phyloP scores from a whole-genome alignment of 148 eudicot species.

The Fallopia convolvulus region DNA sequence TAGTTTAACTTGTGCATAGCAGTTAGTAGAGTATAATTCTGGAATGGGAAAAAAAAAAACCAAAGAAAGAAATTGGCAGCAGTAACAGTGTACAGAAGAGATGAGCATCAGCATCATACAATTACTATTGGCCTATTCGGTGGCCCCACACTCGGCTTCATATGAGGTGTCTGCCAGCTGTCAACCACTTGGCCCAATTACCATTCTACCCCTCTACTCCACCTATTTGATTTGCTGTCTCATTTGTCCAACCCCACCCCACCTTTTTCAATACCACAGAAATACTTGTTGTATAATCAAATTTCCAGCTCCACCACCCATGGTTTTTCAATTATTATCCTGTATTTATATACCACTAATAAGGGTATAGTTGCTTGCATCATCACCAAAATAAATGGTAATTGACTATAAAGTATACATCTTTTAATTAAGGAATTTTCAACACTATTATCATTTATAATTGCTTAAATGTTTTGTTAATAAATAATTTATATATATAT shows the following conservation, averaged over 20 bases:
- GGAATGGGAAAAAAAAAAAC: no score
- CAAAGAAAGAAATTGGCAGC: background rate
- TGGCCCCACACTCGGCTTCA: background rate
- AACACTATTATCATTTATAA: no score
- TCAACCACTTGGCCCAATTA: background rate
- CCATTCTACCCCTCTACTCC: background rate
- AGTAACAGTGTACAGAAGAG: slow-evolving; percentile 5
- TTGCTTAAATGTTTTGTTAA: no score
- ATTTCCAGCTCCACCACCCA: background rate
- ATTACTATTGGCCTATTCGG: slow-evolving; percentile 6
- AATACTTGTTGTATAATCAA: background rate
- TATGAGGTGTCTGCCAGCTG: slow-evolving; percentile 12
- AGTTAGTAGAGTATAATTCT: no score
- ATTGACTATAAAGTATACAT: background rate
- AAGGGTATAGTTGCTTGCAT: background rate
- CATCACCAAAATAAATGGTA: background rate
- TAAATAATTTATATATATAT: no score
- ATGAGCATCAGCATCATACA: background rate
- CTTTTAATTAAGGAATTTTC: background rate
- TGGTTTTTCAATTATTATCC: background rate
- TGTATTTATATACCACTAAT: background rate
- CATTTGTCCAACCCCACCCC: background rate
- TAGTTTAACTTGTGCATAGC: no score
- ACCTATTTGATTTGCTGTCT: background rate
- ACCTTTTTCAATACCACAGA: background rate